Base-by-base conservation (phyloP, 192 early-diverging fungal species). In the Backusella westeae region DNA sequence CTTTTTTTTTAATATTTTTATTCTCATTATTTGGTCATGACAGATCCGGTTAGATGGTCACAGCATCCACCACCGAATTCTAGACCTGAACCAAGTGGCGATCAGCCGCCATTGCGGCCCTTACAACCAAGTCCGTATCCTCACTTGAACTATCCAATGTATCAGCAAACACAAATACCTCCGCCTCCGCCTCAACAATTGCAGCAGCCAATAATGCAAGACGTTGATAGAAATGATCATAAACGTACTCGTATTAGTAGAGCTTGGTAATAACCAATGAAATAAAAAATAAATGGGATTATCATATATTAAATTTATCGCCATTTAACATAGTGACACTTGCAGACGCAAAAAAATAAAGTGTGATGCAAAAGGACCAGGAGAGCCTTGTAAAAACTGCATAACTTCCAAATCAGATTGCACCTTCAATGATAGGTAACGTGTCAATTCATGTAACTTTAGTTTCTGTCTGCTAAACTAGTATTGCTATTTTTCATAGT, bases 301-400 rank as follows among this genome's bases (percentile, higher is more conserved):
- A 14, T 49, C 19, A 19, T 6, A n/a, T 49, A 49, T 4, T 17
- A 44, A 49, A n/a, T 1, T 49, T n/a, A n/a, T 49, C 46, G 7
- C 15, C n/a, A 19, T 49, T 49, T 49, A n/a, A 49, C 19, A n/a
- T 49, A 81, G 80, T 44, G 80, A 81, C 70, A 69, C 70, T 49
- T 81, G 80, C 41, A 73, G 80, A 56, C 76, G 80, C 14, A 81
- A 81, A 69, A 81, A 81, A 44, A 77, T 78, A 15, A 81, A 81
- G 19, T 81, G 80, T 46, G 76, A 75, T 69, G 74, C 76, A 9
- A 67, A 69, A 32, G 76, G 73, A 0, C 73, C 53, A 32, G 73
- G 76, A 35, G 67, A 69, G 6, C 34, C 71, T 29, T 81, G 80
- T 34, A 75, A 73, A 63, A 81, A 75, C 59, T 81, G 80, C 41